Conservation (phyloP, 768 basidiomycete species). For the Leucogyrophana mollusca region DNA sequence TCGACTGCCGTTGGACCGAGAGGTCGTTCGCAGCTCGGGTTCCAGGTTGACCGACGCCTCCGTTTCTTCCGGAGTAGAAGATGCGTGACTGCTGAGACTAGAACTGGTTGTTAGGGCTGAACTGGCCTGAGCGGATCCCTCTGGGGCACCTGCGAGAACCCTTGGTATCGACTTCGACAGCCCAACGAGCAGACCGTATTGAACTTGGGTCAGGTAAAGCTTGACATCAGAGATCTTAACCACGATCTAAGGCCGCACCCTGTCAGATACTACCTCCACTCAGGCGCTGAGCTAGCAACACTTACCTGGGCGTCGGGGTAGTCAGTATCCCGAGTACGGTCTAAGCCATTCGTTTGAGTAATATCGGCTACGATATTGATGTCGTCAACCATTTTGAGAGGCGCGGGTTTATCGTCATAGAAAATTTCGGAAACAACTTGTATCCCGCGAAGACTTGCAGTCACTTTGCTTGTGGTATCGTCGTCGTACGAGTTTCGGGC, state of each 20-base stretch:
- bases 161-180: conserved; percentile 69
- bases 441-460: conserved; percentile 79
- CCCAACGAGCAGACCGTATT: conserved; percentile 71
- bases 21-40: conserved; percentile 53
- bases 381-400: conserved; percentile 89
- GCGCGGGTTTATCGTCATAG: conserved; percentile 44
- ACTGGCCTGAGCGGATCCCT: conserved; percentile 35
- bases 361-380: conserved; percentile 73
- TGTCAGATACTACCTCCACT: too few species aligned
- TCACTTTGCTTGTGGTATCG: conserved; percentile 52
- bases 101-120: conserved; percentile 17
- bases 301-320: conserved; percentile 77
- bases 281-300: too few species aligned
- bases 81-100: conserved; percentile 1
- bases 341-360: conserved; percentile 56
- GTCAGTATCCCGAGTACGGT: conserved; percentile 48
- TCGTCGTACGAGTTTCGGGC: conserved; percentile 73
- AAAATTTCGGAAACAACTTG: conserved; percentile 74
- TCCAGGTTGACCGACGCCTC: conserved; percentile 27
- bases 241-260: conserved; percentile 57
- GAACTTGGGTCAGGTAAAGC: conserved; percentile 78
- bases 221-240: conserved; percentile 82
- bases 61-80: conserved; percentile 6
- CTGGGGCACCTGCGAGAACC: conserved; percentile 51
- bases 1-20: conserved; percentile 20